Evolutionary conservation across 805 yeast genomes (phyloP).

Genomic region (Yamadazyma sp.): DNA sequence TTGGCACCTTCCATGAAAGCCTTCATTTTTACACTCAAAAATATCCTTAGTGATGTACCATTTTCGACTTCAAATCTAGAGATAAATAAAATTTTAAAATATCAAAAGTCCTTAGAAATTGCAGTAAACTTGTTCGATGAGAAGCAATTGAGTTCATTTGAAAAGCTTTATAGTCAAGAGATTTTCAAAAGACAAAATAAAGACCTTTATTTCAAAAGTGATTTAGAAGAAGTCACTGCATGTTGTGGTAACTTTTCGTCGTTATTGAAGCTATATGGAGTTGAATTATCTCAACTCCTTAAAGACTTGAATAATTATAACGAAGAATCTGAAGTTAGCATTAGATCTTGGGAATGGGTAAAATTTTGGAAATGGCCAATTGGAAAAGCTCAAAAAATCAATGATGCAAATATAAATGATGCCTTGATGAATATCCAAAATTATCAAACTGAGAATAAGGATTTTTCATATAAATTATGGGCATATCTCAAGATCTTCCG

Average conservation of each 20-base stretch:
- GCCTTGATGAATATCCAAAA: conserved; percentile 29
- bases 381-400: conserved; percentile 2
- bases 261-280: conserved; percentile 58
- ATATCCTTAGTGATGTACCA: conserved; percentile 58
- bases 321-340: conserved; percentile 14
- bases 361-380: conserved; percentile 42
- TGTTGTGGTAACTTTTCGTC: conserved; percentile 78
- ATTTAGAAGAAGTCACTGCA: conserved; percentile 80
- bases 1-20: conserved; percentile 74
- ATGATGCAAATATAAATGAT: conserved; percentile 24
- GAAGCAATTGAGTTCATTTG: conserved; percentile 57
- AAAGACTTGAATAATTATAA: conserved; percentile 39
- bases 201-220: conserved; percentile 43
- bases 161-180: conserved; percentile 54
- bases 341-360: conserved; percentile 50
- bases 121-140: conserved; percentile 56
- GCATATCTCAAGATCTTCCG: conserved; percentile 48
- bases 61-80: conserved; percentile 36
- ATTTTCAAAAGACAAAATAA: conserved; percentile 39
- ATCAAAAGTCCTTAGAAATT: conserved; percentile 41
- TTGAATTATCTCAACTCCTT: conserved; percentile 51
- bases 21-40: conserved; percentile 59
- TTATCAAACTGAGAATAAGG: conserved; percentile 6
- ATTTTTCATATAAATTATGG: conserved; percentile 41
- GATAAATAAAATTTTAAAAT: conserved; percentile 39